Base-by-base conservation (phyloP, 2,329 filamentous ascomycete genomes). In the Paramyrothecium roridum region DNA sequence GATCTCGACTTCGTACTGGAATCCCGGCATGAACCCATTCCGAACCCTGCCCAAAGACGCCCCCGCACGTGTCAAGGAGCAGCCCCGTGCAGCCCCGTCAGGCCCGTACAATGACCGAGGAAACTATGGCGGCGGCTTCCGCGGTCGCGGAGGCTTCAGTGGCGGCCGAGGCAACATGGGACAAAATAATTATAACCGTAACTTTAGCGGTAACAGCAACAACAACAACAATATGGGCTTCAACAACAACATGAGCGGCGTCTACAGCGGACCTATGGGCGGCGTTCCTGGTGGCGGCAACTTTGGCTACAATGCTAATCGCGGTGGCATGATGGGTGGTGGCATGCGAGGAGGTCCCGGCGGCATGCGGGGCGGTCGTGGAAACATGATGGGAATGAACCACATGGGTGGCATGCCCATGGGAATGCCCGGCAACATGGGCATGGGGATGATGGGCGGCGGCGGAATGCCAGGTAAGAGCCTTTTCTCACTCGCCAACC, bases 1-100 rank as follows among this genome's bases (percentile, higher is more conserved):
- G 67, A 82, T 89, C 61, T 82, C 80, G 1, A 85, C 90, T 49
- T 84, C 84, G 56, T 97, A 92, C 76, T 89, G 89, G 53, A 88
- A 85, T 60, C 86, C 91, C 0, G 82, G 84, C 50, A 80, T 83
- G 61, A 98, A 98, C 70, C 92, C 93, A 0, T 98, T 96, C 82
- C 88, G 89, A 61, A 97, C 92, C 0, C 76, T 96, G 4, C 93
- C 92, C 19, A 96, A 96, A 75, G 93, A 96, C 69, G 88, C 89
- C 1, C 91, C 90, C 0, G 61, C 71, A 3, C 63, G 72, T 56
- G 87, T 81, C 40, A 87, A 91, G 67, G 84, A 87, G 47, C 76
- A 79, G 47, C 78, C 84, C 57, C 85, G 85, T 53, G 80, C 84
- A 30, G 70, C 77, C 54, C 70, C 76, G 33, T 68, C 79, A 50